Evolutionary conservation across 2,329 filamentous ascomycete species (phyloP), one percentile per base, ranked within the genome.

Genomic region (Sporothrix luriei): DNA sequence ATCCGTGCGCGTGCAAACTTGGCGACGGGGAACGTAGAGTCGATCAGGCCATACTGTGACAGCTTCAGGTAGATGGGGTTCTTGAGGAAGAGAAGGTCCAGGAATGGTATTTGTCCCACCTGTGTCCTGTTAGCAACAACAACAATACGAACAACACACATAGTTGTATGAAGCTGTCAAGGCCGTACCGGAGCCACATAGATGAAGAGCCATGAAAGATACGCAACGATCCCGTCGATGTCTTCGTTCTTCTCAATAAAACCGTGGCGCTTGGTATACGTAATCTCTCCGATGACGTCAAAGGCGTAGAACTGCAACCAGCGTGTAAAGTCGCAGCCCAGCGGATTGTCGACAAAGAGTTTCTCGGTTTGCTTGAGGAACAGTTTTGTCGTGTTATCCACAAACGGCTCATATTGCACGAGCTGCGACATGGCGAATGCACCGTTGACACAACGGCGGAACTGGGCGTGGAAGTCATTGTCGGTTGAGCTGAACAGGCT

Each of bases 251-350:
- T 84, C 77, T 94, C 90, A 1, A 94, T 80, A 73, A 94, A 94
- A 0, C 91, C 91, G 70, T 93, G 85, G 0, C 90, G 84, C 77
- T 91, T 91, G 77, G 87, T 88, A 79, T 91, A 93, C 0, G 90
- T 93, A 75, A 93, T 86, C 72, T 91, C 88, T 6, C 90, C 90
- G 72, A 93, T 93, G 16, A 93, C 91, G 76, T 94, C 91, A 75
- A 94, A 94, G 0, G 91, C 91, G 74, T 91, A 93, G 76, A 89
- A 93, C 75, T 94, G 91, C 70, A 94, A 80, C 91, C 91, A 93
- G 70, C 83, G 82, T 1, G 87, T 87, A 69, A 92, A 90, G 75
- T 91, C 86, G 75, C 88, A 91, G 29, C 79, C 78, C 10, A 77
- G 73, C 1, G 77, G 71, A 29, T 80, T 79, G 26, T 78, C 75